Base-by-base conservation (phyloP, 1,139 yeast genomes). In the Debaryomycetaceae sp. region DNA sequence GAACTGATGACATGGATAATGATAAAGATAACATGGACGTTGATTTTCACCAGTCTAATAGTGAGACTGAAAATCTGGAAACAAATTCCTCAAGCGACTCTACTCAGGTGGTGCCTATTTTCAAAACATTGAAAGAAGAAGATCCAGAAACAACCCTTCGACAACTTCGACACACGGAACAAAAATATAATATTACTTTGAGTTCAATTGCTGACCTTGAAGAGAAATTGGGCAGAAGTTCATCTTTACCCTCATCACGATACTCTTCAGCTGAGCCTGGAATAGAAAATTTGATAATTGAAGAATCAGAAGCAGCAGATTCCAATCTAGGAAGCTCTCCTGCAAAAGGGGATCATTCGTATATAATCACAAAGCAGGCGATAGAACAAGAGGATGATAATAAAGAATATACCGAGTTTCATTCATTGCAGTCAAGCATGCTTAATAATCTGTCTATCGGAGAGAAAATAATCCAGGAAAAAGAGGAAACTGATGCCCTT, bases 81-180 rank as follows among this genome's bases (percentile, higher is more conserved):
- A 15, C 17, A 17, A 8, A 19, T 8, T 16, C 13, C 31, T 17
- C 8, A 8, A 26, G 32, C 32, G 33, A 30, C 24, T 17, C 31
- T 17, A 37, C 41, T 17, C 34, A 42, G 17, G 40, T 42, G 14
- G 35, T 46, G 4, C 65, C 70, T 1, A 37, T 59, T 0, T 70
- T 70, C 53, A 61, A 50, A 40, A 63, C 73, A 0, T 51, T 70
- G 5, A 40, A 47, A 26, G 55, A 53, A 15, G 75, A 70, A 41
- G 55, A 58, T 5, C 71, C 73, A 1, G 61, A 60, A 36, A 55
- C 42, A 0, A 54, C 59, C 2, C 51, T 71, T 30, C 41, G 50
- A 22, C 52, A 63, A 30, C 56, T 71, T 30, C 56, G 53, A 36
- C 59, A 56, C 18, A 61, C 68, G 0, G 73, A 69, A 41, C 47